A percentile compares a stretch with the other conserved stretches of the same genome.
phyloP scores from a whole-genome alignment of 116 monocot species.

The Posidonia oceanica region DNA sequence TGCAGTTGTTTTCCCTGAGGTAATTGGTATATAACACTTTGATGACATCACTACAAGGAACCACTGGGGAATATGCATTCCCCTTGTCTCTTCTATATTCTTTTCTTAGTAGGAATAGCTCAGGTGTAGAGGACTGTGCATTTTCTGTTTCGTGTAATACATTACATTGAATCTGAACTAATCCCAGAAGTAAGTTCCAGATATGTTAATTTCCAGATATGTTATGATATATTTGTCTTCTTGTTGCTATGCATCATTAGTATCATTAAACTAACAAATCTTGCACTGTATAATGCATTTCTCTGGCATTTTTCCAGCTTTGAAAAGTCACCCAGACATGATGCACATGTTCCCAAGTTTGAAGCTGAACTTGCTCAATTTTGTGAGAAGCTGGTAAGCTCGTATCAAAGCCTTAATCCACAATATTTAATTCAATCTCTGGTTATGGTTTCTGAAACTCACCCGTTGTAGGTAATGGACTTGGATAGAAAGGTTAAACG shows the following conservation, averaged over 20 bases:
- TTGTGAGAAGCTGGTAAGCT: slow-evolving; percentile 74
- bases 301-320: slow-evolving; percentile 23
- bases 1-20: slow-evolving; percentile 17
- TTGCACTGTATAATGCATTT: not conserved
- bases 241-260: too few species aligned
- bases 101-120: too few species aligned
- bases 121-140: too few species aligned
- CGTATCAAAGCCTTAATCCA: not conserved
- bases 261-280: too few species aligned
- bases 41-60: slow-evolving; percentile 5
- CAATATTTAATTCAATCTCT: not conserved
- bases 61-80: not conserved
- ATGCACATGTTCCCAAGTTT: slow-evolving; percentile 52
- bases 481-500: slow-evolving; percentile 77
- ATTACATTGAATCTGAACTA: too few species aligned
- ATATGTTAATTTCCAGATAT: too few species aligned
- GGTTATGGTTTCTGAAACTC: not conserved
- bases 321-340: slow-evolving; percentile 65
- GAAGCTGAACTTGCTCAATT: slow-evolving; percentile 75
- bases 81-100: not conserved
- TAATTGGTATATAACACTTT: slow-evolving; percentile 15
- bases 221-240: too few species aligned
- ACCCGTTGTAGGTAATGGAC: slow-evolving; percentile 51
- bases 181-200: too few species aligned
- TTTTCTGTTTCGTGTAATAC: too few species aligned